Conservation (phyloP, 805 yeast genomes). For the Yamadazyma kitorensis region DNA sequence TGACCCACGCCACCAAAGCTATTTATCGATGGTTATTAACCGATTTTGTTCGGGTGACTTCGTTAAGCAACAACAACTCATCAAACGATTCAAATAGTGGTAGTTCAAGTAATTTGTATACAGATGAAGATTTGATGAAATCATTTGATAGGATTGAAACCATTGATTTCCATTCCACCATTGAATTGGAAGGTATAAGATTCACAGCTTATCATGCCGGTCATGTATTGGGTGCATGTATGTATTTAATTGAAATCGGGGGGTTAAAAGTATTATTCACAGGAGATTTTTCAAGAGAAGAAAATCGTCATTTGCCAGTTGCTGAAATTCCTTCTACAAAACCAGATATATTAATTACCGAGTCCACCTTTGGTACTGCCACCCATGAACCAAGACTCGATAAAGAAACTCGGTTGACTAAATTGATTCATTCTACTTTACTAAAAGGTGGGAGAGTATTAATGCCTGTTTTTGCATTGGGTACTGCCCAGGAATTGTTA, state of each 20-base stretch:
- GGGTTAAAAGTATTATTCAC: constrained; percentile 87
- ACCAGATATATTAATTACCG: constrained; percentile 90
- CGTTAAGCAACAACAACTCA: constrained; percentile 41
- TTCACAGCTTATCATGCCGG: constrained; percentile 99
- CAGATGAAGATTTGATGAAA: constrained; percentile 84
- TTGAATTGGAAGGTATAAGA: constrained; percentile 89
- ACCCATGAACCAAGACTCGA: constrained; percentile 89
- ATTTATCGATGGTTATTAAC: constrained; percentile 92
- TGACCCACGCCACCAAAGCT: constrained; percentile 99
- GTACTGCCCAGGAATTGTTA: constrained; percentile 92
- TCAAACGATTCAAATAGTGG: constrained; percentile 40
- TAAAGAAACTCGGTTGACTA: constrained; percentile 78
- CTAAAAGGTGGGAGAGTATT: constrained; percentile 87
- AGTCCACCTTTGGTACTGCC: constrained; percentile 97
- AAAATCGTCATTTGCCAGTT: constrained; percentile 88
- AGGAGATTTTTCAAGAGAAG: constrained; percentile 96
- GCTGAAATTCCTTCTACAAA: constrained; percentile 89
- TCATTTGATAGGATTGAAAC: constrained; percentile 92
- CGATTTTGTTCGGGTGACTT: constrained; percentile 91
- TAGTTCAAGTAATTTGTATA: constrained; percentile 55
- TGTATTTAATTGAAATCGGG: constrained; percentile 94
- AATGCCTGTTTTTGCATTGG: constrained; percentile 93
- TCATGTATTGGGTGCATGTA: constrained; percentile 98
- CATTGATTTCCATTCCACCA: constrained; percentile 91
- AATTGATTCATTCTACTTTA: constrained; percentile 78